Evolutionary conservation across 805 yeast species (phyloP).

Genomic region (Zygoascus ofunaensis): DNA sequence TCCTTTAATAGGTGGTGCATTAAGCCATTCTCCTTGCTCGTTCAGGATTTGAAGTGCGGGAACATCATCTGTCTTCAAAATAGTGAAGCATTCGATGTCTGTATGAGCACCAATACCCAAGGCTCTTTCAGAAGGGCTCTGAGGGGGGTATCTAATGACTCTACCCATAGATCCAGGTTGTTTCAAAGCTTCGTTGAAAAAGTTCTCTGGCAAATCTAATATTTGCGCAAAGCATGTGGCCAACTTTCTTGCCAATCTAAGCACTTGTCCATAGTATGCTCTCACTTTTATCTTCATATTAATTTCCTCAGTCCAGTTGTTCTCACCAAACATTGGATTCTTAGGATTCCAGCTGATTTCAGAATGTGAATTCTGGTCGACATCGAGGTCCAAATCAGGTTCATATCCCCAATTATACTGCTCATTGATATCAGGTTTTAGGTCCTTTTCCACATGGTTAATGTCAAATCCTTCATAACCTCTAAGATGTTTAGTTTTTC

Average conservation of each 20-base stretch:
- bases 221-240: slow-evolving; percentile 5
- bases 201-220: slow-evolving; percentile 7
- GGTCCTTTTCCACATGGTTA: slow-evolving; percentile 2
- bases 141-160: slow-evolving; percentile 30
- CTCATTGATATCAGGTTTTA: slow-evolving; percentile 7
- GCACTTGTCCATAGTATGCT: slow-evolving; percentile 4
- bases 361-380: too few relatives aligned
- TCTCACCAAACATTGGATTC: slow-evolving; percentile 1
- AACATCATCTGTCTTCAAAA: slow-evolving; percentile 30
- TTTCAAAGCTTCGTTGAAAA: slow-evolving; percentile 3
- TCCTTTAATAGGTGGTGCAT: slow-evolving; percentile 30
- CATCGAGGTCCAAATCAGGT: slow-evolving; percentile 6
- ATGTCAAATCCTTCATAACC: slow-evolving; percentile 5
- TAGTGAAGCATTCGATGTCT: slow-evolving; percentile 32
- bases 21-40: slow-evolving; percentile 26
- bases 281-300: not conserved
- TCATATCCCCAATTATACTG: slow-evolving; percentile 8
- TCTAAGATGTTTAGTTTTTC: slow-evolving; percentile 1
- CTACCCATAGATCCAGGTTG: slow-evolving; percentile 17
- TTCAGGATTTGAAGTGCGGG: slow-evolving; percentile 35
- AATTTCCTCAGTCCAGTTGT: slow-evolving; percentile 4
- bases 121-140: slow-evolving; percentile 24
- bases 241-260: slow-evolving; percentile 5
- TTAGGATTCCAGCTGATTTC: not conserved
- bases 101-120: slow-evolving; percentile 34